Base-by-base conservation (phyloP, 805 yeast species). In the Kazachstania martiniae region DNA sequence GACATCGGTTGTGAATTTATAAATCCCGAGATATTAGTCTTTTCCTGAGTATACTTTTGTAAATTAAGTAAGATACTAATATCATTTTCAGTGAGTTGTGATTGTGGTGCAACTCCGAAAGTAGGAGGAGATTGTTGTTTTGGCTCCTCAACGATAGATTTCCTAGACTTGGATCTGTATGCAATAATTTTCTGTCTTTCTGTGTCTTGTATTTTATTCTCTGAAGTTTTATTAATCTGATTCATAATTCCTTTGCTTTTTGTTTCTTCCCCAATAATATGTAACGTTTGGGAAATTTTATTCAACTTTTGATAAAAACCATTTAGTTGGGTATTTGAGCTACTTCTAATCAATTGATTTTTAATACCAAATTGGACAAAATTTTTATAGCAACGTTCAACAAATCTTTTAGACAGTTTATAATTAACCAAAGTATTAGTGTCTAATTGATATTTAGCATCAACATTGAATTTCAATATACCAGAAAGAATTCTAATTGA, bases 391-490 rank as follows among this genome's bases (percentile, higher is more conserved):
- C 70, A 58, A 34, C 85, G 67, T 49, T 79, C 86, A 12, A 72
- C 68, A 46, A 74, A 79, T 45, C 80, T 69, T 42, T 66, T 70
- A 5, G 72, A 61, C 31, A 79, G 53, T 47, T 79, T 79, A 46
- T 58, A 61, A 18, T 61, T 56, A 22, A 63, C 37, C 8, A 56
- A 50, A 3, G 53, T 44, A n/a, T 54, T 59, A 13, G 51, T 49
- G 28, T 67, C 68, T 29, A 55, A 61, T 37, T 61, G 68, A 25
- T 75, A 73, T 43, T 70, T 74, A 24, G 65, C 56, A 53, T 76
- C 77, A 25, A 69, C 51, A 38, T 72, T 86, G 43, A 77, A 83
- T 8, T 66, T 63, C 28, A 82, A 66, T 8, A 86, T 56, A 10
- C 69, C 66, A 13, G 68, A 61, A 16, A 83, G 58, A 9, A 87